Evolutionary conservation across 2,329 filamentous ascomycete genomes (phyloP), one percentile per base, ranked within the genome.

Genomic region (Beauveria asiatica): DNA sequence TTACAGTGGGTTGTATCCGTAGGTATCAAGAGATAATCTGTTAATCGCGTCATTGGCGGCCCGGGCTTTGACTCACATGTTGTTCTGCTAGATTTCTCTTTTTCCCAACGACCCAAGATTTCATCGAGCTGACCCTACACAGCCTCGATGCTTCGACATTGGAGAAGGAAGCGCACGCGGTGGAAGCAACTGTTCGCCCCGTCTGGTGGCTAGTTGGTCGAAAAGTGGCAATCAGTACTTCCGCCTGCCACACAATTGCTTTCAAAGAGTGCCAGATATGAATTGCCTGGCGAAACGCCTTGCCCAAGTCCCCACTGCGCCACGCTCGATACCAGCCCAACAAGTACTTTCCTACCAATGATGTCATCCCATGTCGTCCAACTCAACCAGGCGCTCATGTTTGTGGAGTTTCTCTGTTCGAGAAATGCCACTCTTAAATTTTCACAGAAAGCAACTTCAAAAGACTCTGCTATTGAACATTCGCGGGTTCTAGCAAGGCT

Each of bases 301-400:
- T 23, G 37, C 45, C 44, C 46, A 50, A 37, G 10, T 41, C 46
- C 56, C 56, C 56, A 51, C 56, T 58, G 56, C 46, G 56, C 46
- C 56, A 58, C 56, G 44, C 56, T 51, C 37, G 45, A 50, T 50
- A 57, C 55, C 44, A 42, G 23, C 44, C 42, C 23, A 9, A 19
- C 33, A 50, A 42, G 55, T 57, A 50, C 45, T 27, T 23, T 39
- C 16, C 17, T 27, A n/a, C 48, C 56, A 51, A 51, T 58, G 56
- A 58, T 51, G 56, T 58, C 56, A 58, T 39, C 21, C 16, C 17
- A 39, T 52, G 25, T 53, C 57, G 46, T 51, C 27, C 13, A 33
- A 27, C 27, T 42, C 23, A 53, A 53, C 33, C 17, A 27, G 27
- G 27, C 11, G 17, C 48, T 37, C 48, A 51, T 39, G 37, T 39